Evolutionary conservation across 2,329 filamentous ascomycete genomes (phyloP), one percentile per base, ranked within the genome.

Genomic region (Colletotrichum tropicale): DNA sequence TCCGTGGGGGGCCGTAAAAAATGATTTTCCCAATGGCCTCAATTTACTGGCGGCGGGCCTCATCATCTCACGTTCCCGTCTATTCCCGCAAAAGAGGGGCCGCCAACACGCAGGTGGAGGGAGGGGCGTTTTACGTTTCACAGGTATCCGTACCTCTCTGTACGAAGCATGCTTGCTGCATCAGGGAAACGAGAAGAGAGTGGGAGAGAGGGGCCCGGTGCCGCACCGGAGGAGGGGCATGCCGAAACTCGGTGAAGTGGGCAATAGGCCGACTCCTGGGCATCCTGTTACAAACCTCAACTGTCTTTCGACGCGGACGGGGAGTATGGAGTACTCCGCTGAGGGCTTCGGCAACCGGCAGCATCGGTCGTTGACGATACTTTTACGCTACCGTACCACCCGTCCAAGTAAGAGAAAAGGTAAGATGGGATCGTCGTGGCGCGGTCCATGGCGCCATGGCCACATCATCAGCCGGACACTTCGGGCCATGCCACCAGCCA

Each of bases 381-480:
- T 26, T n/a, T n/a, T 55, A 52, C 56, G 18, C 32, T 62, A 28
- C 26, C 21, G 3, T 24, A 30, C 60, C 32, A 16, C 52, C 9
- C 34, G n/a, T 38, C 21, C 15, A 15, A 15, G 48, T 60, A 34
- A 32, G 18, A 38, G 4, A 15, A 21, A 30, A 15, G 34, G 68
- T 10, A 28, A 65, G 21, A 70, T 18, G 26, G 24, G 62, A 48
- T 73, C 55, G 48, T 32, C 24, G 38, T 72, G 69, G 69, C 64
- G 34, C 58, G 34, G 24, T 60, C 36, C 70, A 69, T 69, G 58
- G 64, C 64, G 70, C 70, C 69, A 58, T 61, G 58, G 74, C 71
- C 48, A 66, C 64, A 68, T 69, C 74, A 76, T 73, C 67, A 66
- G 48, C 70, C 64, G 70, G 58, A 26, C 65, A 60, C 28, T 69